A percentile compares a stretch with the other conserved stretches of the same genome.
These are phyloP conservation scores for Melampsora americana DNA, from an alignment of 1,284 basidiomycete genomes.

Conservation along the genomic window DNA sequence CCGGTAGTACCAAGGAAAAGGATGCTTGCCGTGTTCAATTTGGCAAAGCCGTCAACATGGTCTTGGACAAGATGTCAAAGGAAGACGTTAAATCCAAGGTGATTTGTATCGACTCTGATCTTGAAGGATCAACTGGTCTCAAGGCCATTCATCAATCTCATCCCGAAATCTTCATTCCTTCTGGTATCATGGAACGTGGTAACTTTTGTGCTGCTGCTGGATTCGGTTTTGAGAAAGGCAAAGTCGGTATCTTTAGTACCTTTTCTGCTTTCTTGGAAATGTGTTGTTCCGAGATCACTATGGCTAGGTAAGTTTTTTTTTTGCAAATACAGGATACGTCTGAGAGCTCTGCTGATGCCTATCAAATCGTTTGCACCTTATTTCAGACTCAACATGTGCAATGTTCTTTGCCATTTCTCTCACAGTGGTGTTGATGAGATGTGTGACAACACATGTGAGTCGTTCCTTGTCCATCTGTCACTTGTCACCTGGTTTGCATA, in stretches of 20 bases:
- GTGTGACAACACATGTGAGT: conserved; percentile 73
- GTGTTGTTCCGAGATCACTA: conserved; percentile 79
- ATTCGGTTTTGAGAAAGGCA: conserved; percentile 62
- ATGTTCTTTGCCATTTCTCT: conserved; percentile 78
- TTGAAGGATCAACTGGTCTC: conserved; percentile 79
- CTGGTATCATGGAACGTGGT: conserved; percentile 78
- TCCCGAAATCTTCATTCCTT: conserved; percentile 76
- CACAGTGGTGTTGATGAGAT: conserved; percentile 72
- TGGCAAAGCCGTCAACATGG: conserved; percentile 72
- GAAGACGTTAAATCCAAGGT: conserved; percentile 74
- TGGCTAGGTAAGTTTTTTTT: conserved; percentile 60
- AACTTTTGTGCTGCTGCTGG: too few relatives aligned
- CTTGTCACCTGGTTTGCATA: not conserved
- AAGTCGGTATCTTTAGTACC: conserved; percentile 65
- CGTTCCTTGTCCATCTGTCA: conserved; percentile 6
- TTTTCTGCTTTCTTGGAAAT: conserved; percentile 86
- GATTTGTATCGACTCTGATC: conserved; percentile 79
- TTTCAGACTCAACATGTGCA: conserved; percentile 70
- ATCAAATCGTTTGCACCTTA: not conserved
- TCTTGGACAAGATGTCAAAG: conserved; percentile 69
- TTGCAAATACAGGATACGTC: not conserved
- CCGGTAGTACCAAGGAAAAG: conserved; percentile 66
- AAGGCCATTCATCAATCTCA: conserved; percentile 80
- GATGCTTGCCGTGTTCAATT: conserved; percentile 77
- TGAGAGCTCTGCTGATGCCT: not conserved